A percentile compares a stretch with the other conserved stretches of the same genome.
Evolutionary conservation across 352 stramenopile species (phyloP).

Genomic region (Globisporangium nodosum): DNA sequence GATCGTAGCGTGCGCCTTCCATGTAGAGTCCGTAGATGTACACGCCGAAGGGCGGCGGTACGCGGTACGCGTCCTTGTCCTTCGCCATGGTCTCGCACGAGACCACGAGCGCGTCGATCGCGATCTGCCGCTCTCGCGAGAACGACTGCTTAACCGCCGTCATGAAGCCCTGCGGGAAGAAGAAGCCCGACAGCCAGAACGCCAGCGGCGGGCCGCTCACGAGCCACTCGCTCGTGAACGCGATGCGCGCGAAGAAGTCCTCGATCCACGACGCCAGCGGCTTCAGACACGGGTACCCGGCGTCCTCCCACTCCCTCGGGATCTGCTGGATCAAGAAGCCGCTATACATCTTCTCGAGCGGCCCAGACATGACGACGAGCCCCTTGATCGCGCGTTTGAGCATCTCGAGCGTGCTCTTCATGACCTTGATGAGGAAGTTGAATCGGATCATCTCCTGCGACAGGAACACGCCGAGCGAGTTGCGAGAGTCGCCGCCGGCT

Average conservation of each 20-base stretch:
- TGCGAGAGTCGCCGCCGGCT: constrained; percentile 76
- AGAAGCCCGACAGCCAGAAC: constrained; percentile 94
- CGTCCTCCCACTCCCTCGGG: constrained; percentile 83
- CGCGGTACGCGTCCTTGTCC: constrained; percentile 63
- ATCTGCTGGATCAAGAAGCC: constrained; percentile 90
- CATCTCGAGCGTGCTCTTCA: constrained; percentile 81
- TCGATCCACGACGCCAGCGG: constrained; percentile 89
- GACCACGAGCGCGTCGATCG: constrained; percentile 90
- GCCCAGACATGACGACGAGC: constrained; percentile 86
- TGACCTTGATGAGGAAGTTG: constrained; percentile 84
- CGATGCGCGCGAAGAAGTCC: constrained; percentile 88
- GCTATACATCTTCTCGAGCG: constrained; percentile 91
- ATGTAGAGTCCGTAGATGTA: constrained; percentile 95
- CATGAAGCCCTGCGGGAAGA: constrained; percentile 95
- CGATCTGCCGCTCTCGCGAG: constrained; percentile 85
- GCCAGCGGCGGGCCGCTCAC: constrained; percentile 66
- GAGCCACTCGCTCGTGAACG: constrained; percentile 83
- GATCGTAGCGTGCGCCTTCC: constrained; percentile 90
- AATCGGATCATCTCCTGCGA: constrained; percentile 90
- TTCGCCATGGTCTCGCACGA: constrained; percentile 75
- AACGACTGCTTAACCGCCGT: constrained; percentile 93
- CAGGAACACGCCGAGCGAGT: constrained; percentile 91
- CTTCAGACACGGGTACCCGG: constrained; percentile 90
- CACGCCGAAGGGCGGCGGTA: constrained; percentile 71
- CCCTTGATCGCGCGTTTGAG: constrained; percentile 89